Conservation (phyloP, 2,329 filamentous ascomycete genomes). For the Venturia pyrina region DNA sequence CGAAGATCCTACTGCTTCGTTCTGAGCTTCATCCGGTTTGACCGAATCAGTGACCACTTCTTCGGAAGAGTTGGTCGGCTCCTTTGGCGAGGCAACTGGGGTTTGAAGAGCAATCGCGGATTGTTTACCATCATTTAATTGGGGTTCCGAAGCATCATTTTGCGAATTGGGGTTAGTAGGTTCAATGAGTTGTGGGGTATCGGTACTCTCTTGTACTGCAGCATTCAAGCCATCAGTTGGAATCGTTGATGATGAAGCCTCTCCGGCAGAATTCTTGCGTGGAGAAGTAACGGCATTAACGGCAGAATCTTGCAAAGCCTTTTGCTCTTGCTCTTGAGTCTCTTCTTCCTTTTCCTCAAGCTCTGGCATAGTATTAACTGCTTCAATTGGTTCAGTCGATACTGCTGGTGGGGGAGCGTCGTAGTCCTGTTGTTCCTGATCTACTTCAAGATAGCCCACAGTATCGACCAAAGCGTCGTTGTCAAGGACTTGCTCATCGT, state of each 20-base stretch:
- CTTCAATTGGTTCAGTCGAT: not conserved
- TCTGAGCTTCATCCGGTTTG: not conserved
- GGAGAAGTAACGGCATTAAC: not conserved
- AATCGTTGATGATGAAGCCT: not conserved
- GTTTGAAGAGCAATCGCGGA: not conserved
- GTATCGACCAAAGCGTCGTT: not conserved
- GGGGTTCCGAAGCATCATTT: not conserved
- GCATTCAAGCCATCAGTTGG: not conserved
- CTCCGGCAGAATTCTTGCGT: not conserved
- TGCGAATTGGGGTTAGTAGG: not conserved
- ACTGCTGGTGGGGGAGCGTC: not conserved
- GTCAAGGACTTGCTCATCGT: not conserved
- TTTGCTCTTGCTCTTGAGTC: not conserved
- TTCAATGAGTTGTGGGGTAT: not conserved
- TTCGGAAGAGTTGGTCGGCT: not conserved
- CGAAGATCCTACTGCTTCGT: not conserved
- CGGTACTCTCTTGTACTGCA: not conserved
- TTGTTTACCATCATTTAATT: not conserved
- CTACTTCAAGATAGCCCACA: not conserved
- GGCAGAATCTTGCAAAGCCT: not conserved
- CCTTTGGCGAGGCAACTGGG: not conserved
- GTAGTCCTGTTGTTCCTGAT: not conserved
- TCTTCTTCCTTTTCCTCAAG: not conserved
- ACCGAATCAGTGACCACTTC: not conserved
- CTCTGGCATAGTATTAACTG: not conserved